phyloP scores from a whole-genome alignment of 805 yeast species.

The Spencermartinsiella europaea region DNA sequence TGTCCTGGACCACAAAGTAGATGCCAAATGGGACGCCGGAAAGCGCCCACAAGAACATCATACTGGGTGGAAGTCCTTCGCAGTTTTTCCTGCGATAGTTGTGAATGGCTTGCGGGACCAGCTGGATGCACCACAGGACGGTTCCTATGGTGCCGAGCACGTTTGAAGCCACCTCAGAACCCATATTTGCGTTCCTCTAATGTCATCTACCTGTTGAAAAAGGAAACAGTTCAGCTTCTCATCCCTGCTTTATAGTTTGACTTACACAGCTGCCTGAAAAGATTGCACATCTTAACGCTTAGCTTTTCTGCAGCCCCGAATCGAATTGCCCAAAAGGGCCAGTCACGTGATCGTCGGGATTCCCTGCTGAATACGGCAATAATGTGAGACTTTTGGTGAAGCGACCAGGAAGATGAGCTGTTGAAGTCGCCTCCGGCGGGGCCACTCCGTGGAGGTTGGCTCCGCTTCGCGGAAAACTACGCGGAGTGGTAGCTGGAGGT shows the following conservation, averaged over 20 bases:
- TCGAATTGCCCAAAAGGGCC: neutral
- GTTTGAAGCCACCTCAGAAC: slow-evolving; percentile 48
- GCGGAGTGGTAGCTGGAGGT: no score
- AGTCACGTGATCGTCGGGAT: no score
- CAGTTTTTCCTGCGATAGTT: slow-evolving; percentile 75
- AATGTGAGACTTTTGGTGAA: no score
- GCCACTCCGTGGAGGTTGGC: no score
- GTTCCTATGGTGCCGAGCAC: slow-evolving; percentile 87
- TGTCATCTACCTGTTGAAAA: neutral
- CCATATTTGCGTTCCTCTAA: neutral
- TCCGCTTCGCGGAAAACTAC: no score
- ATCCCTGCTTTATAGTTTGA: no score
- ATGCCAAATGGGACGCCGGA: slow-evolving; percentile 81
- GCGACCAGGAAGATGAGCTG: no score
- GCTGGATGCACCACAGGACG: slow-evolving; percentile 86
- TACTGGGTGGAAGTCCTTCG: slow-evolving; percentile 79
- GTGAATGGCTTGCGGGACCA: slow-evolving; percentile 76
- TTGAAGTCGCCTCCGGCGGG: no score
- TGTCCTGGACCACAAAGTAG: slow-evolving; percentile 68
- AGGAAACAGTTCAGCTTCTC: neutral
- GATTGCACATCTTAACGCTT: no score
- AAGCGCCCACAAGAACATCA: slow-evolving; percentile 81
- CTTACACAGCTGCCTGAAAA: no score
- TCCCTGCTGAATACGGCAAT: no score
- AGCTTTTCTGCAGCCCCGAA: no score